Conservation (phyloP, 768 basidiomycete genomes). For the Suillus fuscotomentosus region DNA sequence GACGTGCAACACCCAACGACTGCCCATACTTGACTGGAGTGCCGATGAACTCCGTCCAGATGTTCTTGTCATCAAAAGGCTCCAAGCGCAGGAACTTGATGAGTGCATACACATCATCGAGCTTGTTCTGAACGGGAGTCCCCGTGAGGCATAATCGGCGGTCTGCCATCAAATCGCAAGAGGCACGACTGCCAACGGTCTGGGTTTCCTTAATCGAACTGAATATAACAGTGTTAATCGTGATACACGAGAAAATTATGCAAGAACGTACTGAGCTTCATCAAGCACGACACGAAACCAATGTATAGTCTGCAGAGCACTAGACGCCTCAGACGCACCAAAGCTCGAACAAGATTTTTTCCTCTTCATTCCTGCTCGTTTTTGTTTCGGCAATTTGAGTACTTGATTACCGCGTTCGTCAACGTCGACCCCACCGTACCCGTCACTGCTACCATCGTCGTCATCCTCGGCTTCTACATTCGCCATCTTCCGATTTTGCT, state of each 20-base stretch:
- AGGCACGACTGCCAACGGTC: constrained; percentile 93
- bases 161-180: constrained; percentile 92
- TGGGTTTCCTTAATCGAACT: constrained; percentile 97
- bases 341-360: constrained; percentile 49
- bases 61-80: constrained; percentile 89
- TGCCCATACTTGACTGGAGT: constrained; percentile 92
- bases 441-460: constrained; percentile 66
- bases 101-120: constrained; percentile 96
- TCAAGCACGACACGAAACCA: constrained; percentile 97
- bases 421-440: constrained; percentile 57
- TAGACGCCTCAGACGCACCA: constrained; percentile 54
- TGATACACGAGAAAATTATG: neutral
- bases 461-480: constrained; percentile 61
- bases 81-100: constrained; percentile 92
- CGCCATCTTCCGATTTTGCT: constrained; percentile 69
- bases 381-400: constrained; percentile 58
- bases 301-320: constrained; percentile 89
- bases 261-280: constrained; percentile 84
- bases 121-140: constrained; percentile 98
- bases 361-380: constrained; percentile 67
- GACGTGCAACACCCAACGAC: constrained; percentile 83
- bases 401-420: constrained; percentile 69
- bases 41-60: constrained; percentile 93
- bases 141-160: constrained; percentile 94
- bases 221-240: constrained; percentile 5